Base-by-base conservation (phyloP, 2,329 filamentous ascomycete genomes). In the Helotiales sp. region DNA sequence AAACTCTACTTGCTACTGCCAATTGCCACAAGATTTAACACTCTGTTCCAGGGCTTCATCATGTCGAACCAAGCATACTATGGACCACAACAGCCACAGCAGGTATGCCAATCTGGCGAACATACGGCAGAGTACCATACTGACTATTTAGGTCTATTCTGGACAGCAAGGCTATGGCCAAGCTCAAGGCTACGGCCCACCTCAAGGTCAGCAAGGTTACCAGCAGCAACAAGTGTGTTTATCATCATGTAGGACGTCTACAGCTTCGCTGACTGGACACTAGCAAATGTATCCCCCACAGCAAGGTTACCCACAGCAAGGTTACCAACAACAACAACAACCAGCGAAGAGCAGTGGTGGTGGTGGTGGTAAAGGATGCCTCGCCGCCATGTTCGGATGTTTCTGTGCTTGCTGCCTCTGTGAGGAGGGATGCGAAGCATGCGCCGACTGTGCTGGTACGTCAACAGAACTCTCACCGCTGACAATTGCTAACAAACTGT, bases 361-460 rank as follows among this genome's bases (percentile, higher is more conserved):
- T 30, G 73, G 67, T 30, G 73, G 74, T 27, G 73, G 73, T 42
- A 69, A 64, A 25, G 75, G 76, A 54, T 80, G 77, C 62, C 69
- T 80, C 42, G 71, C 74, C 59, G 75, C 73, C 55, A 80, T 78
- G 68, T 68, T 81, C 12, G 79, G 77, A 25, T 72, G 75, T 13
- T 63, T 79, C 36, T 80, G 79, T 67, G 81, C 78, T 67, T 81
- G 79, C 69, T 81, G 78, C 65, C 73, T 79, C 54, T 77, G 75
- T 62, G 79, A 80, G 64, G 76, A 81, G 63, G 74, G 76, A 52
- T 80, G 79, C 68, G 79, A 82, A 64, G 77, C 76, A 64, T 80
- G 77, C 61, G 71, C 72, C 49, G 77, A 79, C 36, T 80, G 78
- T 70, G 63, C 61, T 47, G 68, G 67, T 66, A 62, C 10, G 58